A percentile compares a stretch with the other conserved stretches of the same genome.
These are phyloP conservation scores for Phaeotremella fagi DNA, from an alignment of 768 basidiomycete species.

Conservation along the genomic window DNA sequence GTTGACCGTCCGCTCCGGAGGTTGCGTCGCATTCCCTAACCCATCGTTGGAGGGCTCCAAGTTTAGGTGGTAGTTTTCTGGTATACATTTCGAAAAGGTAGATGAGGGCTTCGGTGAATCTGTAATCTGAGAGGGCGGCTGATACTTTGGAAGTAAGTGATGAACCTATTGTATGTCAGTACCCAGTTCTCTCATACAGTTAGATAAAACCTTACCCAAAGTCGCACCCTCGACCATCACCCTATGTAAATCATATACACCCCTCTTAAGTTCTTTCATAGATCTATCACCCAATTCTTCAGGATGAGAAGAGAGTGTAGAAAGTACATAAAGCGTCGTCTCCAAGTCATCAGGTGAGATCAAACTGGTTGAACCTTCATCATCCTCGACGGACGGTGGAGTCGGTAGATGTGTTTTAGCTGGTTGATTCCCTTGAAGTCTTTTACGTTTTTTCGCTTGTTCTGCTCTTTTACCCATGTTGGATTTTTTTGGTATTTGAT, in stretches of 20 bases:
- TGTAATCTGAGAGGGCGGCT: constrained; percentile 44
- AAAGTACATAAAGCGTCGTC: constrained; percentile 30
- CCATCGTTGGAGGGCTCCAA: constrained; percentile 59
- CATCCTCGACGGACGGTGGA: constrained; percentile 7
- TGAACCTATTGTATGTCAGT: constrained; percentile 18
- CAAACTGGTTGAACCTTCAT: constrained; percentile 2
- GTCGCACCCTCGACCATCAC: constrained; percentile 33
- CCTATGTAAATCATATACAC: constrained; percentile 33
- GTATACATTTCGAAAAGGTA: constrained; percentile 57
- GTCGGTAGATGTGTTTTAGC: background rate
- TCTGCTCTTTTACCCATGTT: background rate
- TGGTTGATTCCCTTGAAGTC: background rate
- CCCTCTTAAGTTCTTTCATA: constrained; percentile 39
- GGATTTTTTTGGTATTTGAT: no score
- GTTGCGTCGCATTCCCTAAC: constrained; percentile 60
- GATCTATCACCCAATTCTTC: constrained; percentile 29
- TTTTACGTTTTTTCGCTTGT: constrained; percentile 3
- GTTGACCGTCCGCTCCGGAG: constrained; percentile 49
- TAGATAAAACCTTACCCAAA: constrained; percentile 16
- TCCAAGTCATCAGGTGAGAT: constrained; percentile 36
- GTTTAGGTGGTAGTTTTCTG: constrained; percentile 53
- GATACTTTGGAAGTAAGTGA: constrained; percentile 37
- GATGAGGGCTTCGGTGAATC: constrained; percentile 54
- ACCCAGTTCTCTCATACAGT: background rate
- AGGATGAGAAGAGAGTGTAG: constrained; percentile 29